A percentile compares a stretch with the other conserved stretches of the same genome.
phyloP scores from a whole-genome alignment of 306 rosid species.

The Vicia villosa region DNA sequence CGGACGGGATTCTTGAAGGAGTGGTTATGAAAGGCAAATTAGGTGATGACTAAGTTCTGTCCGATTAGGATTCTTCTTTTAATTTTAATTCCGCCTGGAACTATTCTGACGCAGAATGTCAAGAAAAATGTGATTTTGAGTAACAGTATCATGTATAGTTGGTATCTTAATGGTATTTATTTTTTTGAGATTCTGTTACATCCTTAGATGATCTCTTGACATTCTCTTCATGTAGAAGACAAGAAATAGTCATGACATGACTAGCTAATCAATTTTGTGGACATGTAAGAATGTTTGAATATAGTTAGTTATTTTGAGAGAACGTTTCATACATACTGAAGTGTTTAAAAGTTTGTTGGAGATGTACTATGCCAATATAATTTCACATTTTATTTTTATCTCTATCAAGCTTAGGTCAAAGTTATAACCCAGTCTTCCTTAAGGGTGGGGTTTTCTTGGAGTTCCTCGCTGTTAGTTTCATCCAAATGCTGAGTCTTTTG shows the following conservation, averaged over 20 bases:
- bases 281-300: constrained; percentile 19
- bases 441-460: neutral
- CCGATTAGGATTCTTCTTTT: neutral
- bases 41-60: constrained; percentile 14
- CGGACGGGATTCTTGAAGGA: constrained; percentile 83
- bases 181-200: neutral
- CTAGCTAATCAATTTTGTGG: constrained; percentile 4
- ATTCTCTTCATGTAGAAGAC: constrained; percentile 14
- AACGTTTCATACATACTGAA: neutral
- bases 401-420: neutral
- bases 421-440: neutral
- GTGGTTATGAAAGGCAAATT: constrained; percentile 56
- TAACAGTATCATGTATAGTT: constrained; percentile 7
- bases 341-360: neutral
- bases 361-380: constrained; percentile 3
- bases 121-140: constrained; percentile 18
- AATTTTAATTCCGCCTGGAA: neutral
- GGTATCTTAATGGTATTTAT: constrained; percentile 17
- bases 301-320: constrained; percentile 25
- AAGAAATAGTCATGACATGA: neutral
- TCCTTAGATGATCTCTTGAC: neutral
- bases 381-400: constrained; percentile 14
- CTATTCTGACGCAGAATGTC: constrained; percentile 17
- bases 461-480: neutral
- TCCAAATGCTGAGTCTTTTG: neutral